Base-by-base conservation (phyloP, 2,329 filamentous ascomycete species). In the Metarhizium sp. region DNA sequence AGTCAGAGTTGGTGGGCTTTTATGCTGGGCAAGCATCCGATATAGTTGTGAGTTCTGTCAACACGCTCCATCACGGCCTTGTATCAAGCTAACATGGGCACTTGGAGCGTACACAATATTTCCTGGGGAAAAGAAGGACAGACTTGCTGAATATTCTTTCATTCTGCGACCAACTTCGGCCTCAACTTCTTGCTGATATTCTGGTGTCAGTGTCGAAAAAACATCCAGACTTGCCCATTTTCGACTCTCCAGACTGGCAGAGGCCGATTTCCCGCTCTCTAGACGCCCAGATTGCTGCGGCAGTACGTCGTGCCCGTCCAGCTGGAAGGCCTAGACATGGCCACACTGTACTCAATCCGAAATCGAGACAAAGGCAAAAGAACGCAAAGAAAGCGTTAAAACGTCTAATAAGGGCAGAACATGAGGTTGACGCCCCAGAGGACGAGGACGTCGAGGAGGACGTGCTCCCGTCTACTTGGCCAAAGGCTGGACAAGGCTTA, bases 221-320 rank as follows among this genome's bases (percentile, higher is more conserved):
- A 50, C 72, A 76, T 45, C 70, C 73, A 0, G 66, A 71, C n/a
- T 64, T 76, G 2, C 72, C 73, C 25, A 69, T 76, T 4, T 75
- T 75, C 55, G 62, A 69, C 56, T 69, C 69, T 0, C 73, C 73
- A 6, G 69, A 74, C 55, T 76, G 74, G 74, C 66, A 69, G 34
- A 48, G 6, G 11, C n/a, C 50, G 1, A 20, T 55, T 11, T 7
- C 30, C 16, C 50, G 57, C 14, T 59, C 64, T 38, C 25, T 54
- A 3, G 25, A 46, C 34, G 38, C 48, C 43, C n/a, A 42, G 43
- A 16, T 29, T 45, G 47, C 20, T 20, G n/a, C 55, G 10, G 43
- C 46, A 18, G 30, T 16, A 14, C 30, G 30, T 57, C 52, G 55
- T 49, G 53, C n/a, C 50, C 61, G 56, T 25, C 50, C 58, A 3